Evolutionary conservation across 805 yeast species (phyloP), one percentile per base, ranked within the genome.

Genomic region (Cyberlindnera suaveolens): DNA sequence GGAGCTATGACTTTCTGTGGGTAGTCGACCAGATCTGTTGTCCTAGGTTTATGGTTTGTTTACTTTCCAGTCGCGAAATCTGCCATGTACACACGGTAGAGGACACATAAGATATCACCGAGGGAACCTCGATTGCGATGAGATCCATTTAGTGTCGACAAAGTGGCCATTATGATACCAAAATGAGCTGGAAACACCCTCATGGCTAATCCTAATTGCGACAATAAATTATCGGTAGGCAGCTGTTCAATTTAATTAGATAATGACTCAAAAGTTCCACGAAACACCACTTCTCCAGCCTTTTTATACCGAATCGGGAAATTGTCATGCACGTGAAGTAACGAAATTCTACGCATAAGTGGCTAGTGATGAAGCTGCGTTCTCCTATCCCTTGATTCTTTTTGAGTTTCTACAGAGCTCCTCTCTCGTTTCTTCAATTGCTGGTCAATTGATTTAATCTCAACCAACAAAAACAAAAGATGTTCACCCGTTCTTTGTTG

Each of bases 401-500:
- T 18, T 18, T 11, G 15, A 15, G 6, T 36, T 15, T 18, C 26
- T 26, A 14, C 23, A n/a, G 10, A 23, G 27, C 16, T 29, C n/a
- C 6, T 23, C 23, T 37, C 39, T 30, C 5, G 13, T 26, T 26
- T 15, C n/a, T n/a, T 36, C n/a, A 32, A 35, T 20, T 31, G 35
- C 33, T 15, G 38, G 26, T 23, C 43, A 31, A 31, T 41, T 31
- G 31, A 7, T 30, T 20, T 2, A 20, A 27, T 17, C 19, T 31
- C 4, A 19, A 17, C 27, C 10, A 4, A 3, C 23, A 20, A 20
- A 34, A 8, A 31, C 20, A 31, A 14, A 37, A 33, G 17, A 60
- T 62, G 64, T 52, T 61, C 44, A 38, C 60, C 34, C 63, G 64
- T 49, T 47, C 60, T 13, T 42, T 56, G 32, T 41, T 58, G 30